phyloP scores from a whole-genome alignment of 306 rosid genomes.

The Trifolium pratense region DNA sequence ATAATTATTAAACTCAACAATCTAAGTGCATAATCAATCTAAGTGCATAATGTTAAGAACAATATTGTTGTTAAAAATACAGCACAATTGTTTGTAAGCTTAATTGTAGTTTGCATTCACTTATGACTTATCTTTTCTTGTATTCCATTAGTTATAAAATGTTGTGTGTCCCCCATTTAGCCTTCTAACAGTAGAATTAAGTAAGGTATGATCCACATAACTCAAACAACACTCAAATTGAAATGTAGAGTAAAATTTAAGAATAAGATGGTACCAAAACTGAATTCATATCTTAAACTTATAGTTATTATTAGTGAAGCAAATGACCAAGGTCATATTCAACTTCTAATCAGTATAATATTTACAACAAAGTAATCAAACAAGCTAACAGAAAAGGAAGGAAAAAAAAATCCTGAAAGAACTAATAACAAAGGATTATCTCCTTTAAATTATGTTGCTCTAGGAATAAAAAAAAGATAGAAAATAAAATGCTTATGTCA shows the following conservation, averaged over 20 bases:
- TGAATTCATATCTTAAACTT: neutral
- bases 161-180: neutral
- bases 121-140: neutral
- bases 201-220: neutral
- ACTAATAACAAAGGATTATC: neutral
- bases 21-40: neutral
- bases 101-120: too few species aligned
- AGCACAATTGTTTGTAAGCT: neutral
- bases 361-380: conserved; percentile 3
- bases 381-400: neutral
- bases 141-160: neutral
- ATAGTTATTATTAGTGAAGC: neutral
- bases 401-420: neutral
- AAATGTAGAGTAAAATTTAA: neutral
- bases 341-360: neutral
- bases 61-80: neutral
- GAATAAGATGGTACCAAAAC: neutral
- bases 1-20: neutral
- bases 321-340: conserved; percentile 30
- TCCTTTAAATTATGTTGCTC: conserved; percentile 11
- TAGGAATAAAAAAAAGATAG: neutral
- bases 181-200: neutral
- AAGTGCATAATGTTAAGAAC: neutral
- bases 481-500: neutral
- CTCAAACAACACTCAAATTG: neutral